Base-by-base conservation (phyloP, 1,284 basidiomycete species). In the Ceratobasidium sp. region DNA sequence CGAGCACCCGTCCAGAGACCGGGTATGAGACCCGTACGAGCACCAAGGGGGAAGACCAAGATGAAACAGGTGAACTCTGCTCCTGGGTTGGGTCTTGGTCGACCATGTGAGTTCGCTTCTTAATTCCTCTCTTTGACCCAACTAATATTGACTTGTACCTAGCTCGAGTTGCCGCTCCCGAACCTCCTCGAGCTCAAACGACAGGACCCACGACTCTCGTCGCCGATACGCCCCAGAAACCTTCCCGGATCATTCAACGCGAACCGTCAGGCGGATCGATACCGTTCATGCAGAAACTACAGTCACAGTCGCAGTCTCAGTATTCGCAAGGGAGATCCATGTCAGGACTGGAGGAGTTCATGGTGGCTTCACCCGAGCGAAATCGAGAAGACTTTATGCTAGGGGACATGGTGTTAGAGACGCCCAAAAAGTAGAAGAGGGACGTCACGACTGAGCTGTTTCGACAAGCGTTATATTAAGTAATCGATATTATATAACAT, bases 351-450 rank as follows among this genome's bases (percentile, higher is more conserved):
- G 66, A 53, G n/a, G 51, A 69, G 41, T 69, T 69, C 27, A 69
- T 69, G 66, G 66, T 69, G 41, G 33, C 66, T 2, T 69, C 66
- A 24, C 66, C 66, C 3, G 66, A 69, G n/a, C 33, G 66, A 19
- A 29, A 31, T 19, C 33, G 53, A n/a, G 54, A 57, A 11, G 66
- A 69, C 29, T 69, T 69, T 69, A 41, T 56, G 31, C 47, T 69
- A 8, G 66, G 66, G n/a, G 66, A 69, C 17, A 36, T 69, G 29
- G 66, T 57, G 24, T 44, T 47, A 1, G 66, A 53, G 36, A 69
- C 66, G 3, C 66, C 66, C 15, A 69, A 36, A 2, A 69, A 69
- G 22, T 69, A 41, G 36, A n/a, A n/a, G n/a, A n/a, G n/a, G n/a
- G n/a, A n/a, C n/a, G 6, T 11, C 36, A 11, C 36, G 11, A 41